Percentiles rank a stretch among this genome's conserved stretches.
Conservation (phyloP, 148 eudicot genomes). For the Amaranthus palmeri region DNA sequence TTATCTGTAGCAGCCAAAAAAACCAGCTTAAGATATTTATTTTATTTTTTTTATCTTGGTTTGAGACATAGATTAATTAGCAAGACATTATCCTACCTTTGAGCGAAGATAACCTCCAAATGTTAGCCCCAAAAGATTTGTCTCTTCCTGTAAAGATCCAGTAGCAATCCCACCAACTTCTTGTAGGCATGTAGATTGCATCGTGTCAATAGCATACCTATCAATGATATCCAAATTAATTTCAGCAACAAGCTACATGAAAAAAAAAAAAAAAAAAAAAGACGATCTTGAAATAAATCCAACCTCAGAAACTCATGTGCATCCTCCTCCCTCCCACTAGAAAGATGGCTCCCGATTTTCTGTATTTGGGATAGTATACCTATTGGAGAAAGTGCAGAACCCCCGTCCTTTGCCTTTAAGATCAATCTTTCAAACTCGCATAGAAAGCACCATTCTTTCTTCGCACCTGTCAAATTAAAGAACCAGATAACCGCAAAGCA, state of each 20-base stretch:
- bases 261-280: slow-evolving; percentile 7
- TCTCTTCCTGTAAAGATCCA: slow-evolving; percentile 59
- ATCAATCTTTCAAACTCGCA: slow-evolving; percentile 74
- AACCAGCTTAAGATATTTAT: neutral
- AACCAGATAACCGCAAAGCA: slow-evolving; percentile 1
- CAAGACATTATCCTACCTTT: slow-evolving; percentile 42
- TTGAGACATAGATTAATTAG: neutral
- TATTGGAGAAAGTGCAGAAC: slow-evolving; percentile 53
- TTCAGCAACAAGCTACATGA: neutral
- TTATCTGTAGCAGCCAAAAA: slow-evolving; percentile 44
- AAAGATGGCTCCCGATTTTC: slow-evolving; percentile 59
- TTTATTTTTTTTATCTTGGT: neutral
- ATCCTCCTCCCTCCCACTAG: slow-evolving; percentile 80
- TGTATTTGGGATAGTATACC: slow-evolving; percentile 60
- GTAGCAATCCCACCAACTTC: slow-evolving; percentile 46
- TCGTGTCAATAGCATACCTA: slow-evolving; percentile 70
- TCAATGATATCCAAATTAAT: slow-evolving; percentile 11
- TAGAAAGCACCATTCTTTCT: slow-evolving; percentile 75
- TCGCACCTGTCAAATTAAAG: slow-evolving; percentile 39
- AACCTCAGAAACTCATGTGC: slow-evolving; percentile 92
- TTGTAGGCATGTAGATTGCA: slow-evolving; percentile 67
- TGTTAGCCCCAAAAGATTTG: slow-evolving; percentile 70
- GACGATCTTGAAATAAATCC: slow-evolving; percentile 2
- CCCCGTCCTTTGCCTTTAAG: slow-evolving; percentile 48
- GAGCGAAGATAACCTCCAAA: slow-evolving; percentile 91